Evolutionary conservation across 2,329 filamentous ascomycete genomes (phyloP).

Genomic region (Cadophora sp.): DNA sequence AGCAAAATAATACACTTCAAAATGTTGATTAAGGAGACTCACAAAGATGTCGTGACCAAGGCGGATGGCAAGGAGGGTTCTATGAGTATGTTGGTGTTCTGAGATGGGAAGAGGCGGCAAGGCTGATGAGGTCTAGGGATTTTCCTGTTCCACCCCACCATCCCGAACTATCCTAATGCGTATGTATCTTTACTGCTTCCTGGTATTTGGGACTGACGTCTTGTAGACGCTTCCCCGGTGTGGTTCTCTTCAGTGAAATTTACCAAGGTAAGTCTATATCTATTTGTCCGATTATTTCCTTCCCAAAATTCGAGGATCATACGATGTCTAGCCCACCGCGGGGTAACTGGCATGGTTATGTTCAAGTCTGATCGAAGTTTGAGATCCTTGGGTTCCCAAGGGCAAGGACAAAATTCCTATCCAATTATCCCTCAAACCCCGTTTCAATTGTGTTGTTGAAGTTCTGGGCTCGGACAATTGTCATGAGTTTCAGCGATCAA

Average conservation of each 20-base stretch:
- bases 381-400: too few species aligned
- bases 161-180: constrained; percentile 86
- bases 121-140: constrained; percentile 64
- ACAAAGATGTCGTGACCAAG: constrained; percentile 65
- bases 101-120: neutral
- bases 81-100: constrained; percentile 55
- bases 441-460: too few species aligned
- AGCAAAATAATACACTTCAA: constrained; percentile 34
- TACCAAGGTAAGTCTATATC: constrained; percentile 77
- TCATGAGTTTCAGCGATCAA: neutral
- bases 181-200: constrained; percentile 51
- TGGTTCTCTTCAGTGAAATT: constrained; percentile 91
- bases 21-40: constrained; percentile 66
- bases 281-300: neutral
- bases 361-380: too few species aligned
- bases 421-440: too few species aligned
- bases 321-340: neutral
- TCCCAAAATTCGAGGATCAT: neutral
- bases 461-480: too few species aligned
- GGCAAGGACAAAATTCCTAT: too few species aligned
- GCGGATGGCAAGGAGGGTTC: constrained; percentile 58
- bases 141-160: constrained; percentile 85
- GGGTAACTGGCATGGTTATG: neutral
- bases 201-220: constrained; percentile 19
- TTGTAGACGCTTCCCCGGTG: constrained; percentile 75